A percentile compares a stretch with the other conserved stretches of the same genome.
phyloP scores from a whole-genome alignment of 257 asterid species.

The Solanum bulbocastanum region DNA sequence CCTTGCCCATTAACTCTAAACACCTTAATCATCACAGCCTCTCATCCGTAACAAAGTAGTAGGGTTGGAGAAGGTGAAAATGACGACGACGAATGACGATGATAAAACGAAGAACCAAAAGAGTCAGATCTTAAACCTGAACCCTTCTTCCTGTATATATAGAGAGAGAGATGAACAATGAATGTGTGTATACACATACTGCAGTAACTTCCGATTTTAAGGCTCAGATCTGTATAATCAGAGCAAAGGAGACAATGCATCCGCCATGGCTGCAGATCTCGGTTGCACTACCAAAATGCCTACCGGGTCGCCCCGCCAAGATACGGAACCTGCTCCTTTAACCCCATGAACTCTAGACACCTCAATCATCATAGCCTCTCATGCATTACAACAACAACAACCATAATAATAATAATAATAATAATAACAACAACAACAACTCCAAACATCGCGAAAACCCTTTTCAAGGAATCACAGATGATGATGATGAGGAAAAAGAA shows the following conservation, averaged over 20 bases:
- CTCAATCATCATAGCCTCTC: neutral
- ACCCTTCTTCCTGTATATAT: neutral
- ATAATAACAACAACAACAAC: neutral
- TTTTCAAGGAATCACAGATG: neutral
- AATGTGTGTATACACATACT: neutral
- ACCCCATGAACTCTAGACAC: neutral
- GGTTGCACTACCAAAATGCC: neutral
- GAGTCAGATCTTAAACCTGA: neutral
- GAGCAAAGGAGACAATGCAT: neutral
- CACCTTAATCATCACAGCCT: neutral
- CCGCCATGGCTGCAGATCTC: constrained; percentile 9
- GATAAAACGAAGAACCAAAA: neutral
- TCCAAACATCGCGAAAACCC: neutral
- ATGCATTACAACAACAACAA: neutral
- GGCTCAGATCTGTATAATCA: neutral
- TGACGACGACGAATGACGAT: neutral
- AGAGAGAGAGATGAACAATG: neutral
- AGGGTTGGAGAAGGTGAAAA: neutral
- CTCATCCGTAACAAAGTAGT: neutral
- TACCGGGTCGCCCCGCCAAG: constrained; percentile 14
- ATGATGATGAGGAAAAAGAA: neutral
- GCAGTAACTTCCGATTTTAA: neutral
- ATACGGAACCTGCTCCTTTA: neutral
- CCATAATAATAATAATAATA: neutral
- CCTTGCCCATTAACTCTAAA: neutral